Percentiles rank a stretch among this genome's conserved stretches.
These are phyloP conservation scores for Retiboletus flavoniger DNA, from an alignment of 1,284 basidiomycete genomes.

Conservation along the genomic window DNA sequence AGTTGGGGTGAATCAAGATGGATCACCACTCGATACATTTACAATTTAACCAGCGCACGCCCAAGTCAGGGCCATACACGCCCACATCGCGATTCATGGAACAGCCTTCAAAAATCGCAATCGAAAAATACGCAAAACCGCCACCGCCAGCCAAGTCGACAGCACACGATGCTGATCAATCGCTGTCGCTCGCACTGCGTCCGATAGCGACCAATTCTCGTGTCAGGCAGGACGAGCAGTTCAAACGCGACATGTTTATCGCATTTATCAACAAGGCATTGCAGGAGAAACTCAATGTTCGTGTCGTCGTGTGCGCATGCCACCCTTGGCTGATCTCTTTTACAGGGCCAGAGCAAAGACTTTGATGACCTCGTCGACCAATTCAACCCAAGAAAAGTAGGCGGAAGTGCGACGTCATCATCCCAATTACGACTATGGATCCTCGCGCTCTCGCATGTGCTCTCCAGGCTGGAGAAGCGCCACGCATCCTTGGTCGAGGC, in stretches of 20 bases:
- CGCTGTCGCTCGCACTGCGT: slow-evolving; percentile 44
- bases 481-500: slow-evolving; percentile 88
- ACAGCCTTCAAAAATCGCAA: slow-evolving; percentile 39
- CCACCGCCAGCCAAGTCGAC: slow-evolving; percentile 36
- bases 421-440: slow-evolving; percentile 72
- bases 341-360: slow-evolving; percentile 61
- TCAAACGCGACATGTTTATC: slow-evolving; percentile 80
- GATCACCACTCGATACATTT: slow-evolving; percentile 72
- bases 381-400: slow-evolving; percentile 55
- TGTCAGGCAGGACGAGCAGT: slow-evolving; percentile 72
- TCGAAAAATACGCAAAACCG: slow-evolving; percentile 46
- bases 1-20: slow-evolving; percentile 40
- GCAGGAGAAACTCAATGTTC: slow-evolving; percentile 67
- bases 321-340: slow-evolving; percentile 10
- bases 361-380: slow-evolving; percentile 73
- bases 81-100: slow-evolving; percentile 49
- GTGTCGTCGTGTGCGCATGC: slow-evolving; percentile 28
- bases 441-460: slow-evolving; percentile 72
- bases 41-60: slow-evolving; percentile 68
- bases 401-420: slow-evolving; percentile 42
- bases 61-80: slow-evolving; percentile 60
- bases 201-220: slow-evolving; percentile 76
- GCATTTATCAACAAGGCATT: slow-evolving; percentile 83
- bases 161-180: slow-evolving; percentile 22
- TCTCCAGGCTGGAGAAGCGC: slow-evolving; percentile 75